Evolutionary conservation across 78 protist genomes (phyloP), one percentile per base, ranked within the genome.

Genomic region (Chrysochromulina parva): DNA sequence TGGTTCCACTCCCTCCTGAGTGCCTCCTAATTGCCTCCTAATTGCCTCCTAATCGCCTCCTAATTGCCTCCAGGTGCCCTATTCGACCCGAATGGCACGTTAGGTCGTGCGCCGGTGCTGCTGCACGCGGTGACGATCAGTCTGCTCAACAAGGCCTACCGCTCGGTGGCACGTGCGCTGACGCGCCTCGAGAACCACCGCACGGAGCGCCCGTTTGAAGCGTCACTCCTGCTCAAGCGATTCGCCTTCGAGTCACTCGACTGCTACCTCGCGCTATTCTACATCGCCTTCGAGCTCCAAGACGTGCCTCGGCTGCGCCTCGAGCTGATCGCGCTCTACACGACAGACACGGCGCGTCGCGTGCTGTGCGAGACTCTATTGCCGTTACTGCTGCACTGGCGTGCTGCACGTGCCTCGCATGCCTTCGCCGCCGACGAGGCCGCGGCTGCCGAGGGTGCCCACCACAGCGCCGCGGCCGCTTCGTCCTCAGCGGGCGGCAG

Each of bases 211-310:
- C 90, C 88, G 80, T 69, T 76, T 28, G 92, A 89, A 58, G 22
- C 2, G 16, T 7, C 92, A 10, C 57, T 94, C 88, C 13, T 91
- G 22, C 19, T 89, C 87, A 94, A 94, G 88, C 94, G 96, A 13
- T 78, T 94, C 38, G 57, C 57, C 52, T 94, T 94, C 69, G 96
- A 94, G 93, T 14, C 58, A 20, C 52, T 94, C 62, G 96, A 91
- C 80, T 55, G 92, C 48, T 94, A 92, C 66, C 1, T 90, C 58
- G 6, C 94, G 9, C 89, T 94, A 6, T 92, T 94, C 93, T 94
- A 92, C 86, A 5, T 94, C 57, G 94, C 94, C 66, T 94, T 94
- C 26, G 84, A 80, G 48, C 91, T 88, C 74, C 90, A 1, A 24
- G 88, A 94, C 85, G 59, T 92, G 48, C 17, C 26, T 6, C 69